Evolutionary conservation across 495 filamentous ascomycete species (phyloP).

Genomic region (Aspergillus affinis): DNA sequence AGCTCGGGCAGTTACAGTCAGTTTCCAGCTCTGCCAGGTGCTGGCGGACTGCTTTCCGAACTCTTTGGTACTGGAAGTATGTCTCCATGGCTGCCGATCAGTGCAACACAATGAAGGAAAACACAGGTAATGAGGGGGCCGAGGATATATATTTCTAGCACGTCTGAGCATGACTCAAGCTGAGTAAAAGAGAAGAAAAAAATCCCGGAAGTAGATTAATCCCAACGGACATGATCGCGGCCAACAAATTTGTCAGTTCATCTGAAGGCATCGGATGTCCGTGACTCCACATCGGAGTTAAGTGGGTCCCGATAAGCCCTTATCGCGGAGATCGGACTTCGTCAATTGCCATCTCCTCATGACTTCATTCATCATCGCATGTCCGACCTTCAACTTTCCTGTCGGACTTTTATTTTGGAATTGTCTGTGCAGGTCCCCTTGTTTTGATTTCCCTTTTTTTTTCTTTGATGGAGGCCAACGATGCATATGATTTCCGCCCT

Average conservation of each 20-base stretch:
- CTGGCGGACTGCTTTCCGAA: slow-evolving; percentile 7
- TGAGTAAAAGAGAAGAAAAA: neutral
- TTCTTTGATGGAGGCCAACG: neutral
- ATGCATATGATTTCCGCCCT: neutral
- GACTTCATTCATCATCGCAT: too few relatives aligned
- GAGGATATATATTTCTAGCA: too few relatives aligned
- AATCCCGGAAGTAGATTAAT: neutral
- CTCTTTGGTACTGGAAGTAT: slow-evolving; percentile 18
- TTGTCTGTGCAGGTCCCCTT: too few relatives aligned
- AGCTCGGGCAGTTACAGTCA: neutral
- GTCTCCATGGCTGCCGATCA: slow-evolving; percentile 11
- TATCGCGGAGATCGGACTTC: too few relatives aligned
- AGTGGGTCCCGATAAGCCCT: neutral
- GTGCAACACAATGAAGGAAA: neutral
- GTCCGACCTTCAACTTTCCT: too few relatives aligned
- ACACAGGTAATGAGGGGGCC: too few relatives aligned
- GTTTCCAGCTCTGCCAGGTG: neutral
- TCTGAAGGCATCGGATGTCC: neutral
- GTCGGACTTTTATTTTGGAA: too few relatives aligned
- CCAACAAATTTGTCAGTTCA: too few relatives aligned
- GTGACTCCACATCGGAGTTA: too few relatives aligned
- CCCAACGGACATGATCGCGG: too few relatives aligned
- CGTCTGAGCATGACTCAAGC: too few relatives aligned
- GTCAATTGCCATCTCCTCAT: too few relatives aligned
- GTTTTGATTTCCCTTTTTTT: neutral